Percentiles rank a stretch among this genome's conserved stretches.
Conservation (phyloP, 345 rosid genomes). For the Orychophragmus violaceus region DNA sequence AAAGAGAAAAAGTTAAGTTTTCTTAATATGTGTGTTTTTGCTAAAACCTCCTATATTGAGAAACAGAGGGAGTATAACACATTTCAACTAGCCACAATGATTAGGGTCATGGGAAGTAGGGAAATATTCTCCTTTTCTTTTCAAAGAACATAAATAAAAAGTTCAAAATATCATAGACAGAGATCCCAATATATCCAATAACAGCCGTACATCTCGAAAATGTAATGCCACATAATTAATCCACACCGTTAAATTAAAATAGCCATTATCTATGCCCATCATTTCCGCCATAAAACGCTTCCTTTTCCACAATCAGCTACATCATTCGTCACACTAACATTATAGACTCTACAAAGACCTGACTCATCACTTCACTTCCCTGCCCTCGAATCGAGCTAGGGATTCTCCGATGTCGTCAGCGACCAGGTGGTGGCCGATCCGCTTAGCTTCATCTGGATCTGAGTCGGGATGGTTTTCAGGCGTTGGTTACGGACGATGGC, state of each 20-base stretch:
- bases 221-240: background rate
- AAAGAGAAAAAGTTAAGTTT: too few relatives aligned
- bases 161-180: background rate
- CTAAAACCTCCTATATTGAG: too few relatives aligned
- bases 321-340: conserved; percentile 7
- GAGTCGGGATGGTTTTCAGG: conserved; percentile 12
- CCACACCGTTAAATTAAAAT: background rate
- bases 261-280: background rate
- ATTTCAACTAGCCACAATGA: conserved; percentile 10
- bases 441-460: conserved; percentile 8
- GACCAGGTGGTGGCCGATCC: conserved; percentile 31
- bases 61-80: too few relatives aligned
- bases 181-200: background rate
- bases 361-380: conserved; percentile 4
- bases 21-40: too few relatives aligned
- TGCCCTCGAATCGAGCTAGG: background rate
- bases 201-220: conserved; percentile 3
- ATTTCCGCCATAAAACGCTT: conserved; percentile 10
- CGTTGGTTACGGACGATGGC: background rate
- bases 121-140: background rate
- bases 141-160: background rate
- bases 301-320: background rate
- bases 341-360: background rate
- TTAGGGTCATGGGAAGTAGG: background rate
- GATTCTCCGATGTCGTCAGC: conserved; percentile 33